These are phyloP conservation scores for Rhizopus microsporus DNA, from an alignment of 371 early-diverging fungal genomes.

Conservation along the genomic window DNA sequence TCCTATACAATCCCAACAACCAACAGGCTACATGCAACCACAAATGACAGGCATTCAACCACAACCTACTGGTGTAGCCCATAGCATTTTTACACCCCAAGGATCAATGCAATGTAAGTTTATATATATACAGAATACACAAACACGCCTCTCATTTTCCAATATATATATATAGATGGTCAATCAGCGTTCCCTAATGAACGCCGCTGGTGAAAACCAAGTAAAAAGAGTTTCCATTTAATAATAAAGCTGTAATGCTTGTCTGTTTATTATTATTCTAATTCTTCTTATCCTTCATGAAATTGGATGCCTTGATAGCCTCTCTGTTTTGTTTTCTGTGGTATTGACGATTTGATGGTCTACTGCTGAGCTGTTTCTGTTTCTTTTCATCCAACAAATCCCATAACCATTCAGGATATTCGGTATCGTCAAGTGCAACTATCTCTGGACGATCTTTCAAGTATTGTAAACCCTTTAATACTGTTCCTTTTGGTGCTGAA, in stretches of 20 bases:
- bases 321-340: conserved; percentile 70
- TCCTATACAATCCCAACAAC: conserved; percentile 33
- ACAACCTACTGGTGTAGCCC: not conserved
- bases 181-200: conserved; percentile 30
- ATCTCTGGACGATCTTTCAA: conserved; percentile 82
- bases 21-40: conserved; percentile 29
- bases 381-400: conserved; percentile 72
- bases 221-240: not conserved
- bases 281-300: conserved; percentile 80
- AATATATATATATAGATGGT: conserved; percentile 13
- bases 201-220: conserved; percentile 22
- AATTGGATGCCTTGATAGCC: conserved; percentile 72
- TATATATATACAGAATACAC: not conserved
- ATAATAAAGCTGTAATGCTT: not conserved
- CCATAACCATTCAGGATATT: conserved; percentile 95
- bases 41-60: conserved; percentile 31
- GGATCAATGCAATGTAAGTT: conserved; percentile 37
- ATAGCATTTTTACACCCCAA: conserved; percentile 33
- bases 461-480: conserved; percentile 84
- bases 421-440: conserved; percentile 81
- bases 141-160: not conserved
- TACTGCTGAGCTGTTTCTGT: conserved; percentile 45
- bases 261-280: conserved; percentile 20
- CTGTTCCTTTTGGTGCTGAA: conserved; percentile 73
- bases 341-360: conserved; percentile 58